Evolutionary conservation across 2,329 filamentous ascomycete species (phyloP).

Genomic region (Periconia macrospinosa): DNA sequence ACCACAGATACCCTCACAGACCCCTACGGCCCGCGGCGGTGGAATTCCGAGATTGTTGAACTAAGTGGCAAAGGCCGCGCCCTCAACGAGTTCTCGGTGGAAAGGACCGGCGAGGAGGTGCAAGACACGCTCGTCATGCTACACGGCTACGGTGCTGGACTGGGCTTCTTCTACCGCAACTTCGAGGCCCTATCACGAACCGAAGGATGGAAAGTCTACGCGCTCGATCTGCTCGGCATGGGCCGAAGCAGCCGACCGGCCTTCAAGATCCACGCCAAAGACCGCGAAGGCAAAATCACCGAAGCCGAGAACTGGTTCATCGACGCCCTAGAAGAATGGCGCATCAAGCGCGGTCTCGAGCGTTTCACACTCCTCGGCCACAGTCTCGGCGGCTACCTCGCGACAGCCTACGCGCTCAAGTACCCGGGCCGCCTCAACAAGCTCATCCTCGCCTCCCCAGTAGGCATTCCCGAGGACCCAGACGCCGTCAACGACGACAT

Average conservation of each 20-base stretch:
- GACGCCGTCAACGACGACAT: constrained; percentile 81
- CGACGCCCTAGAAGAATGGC: constrained; percentile 95
- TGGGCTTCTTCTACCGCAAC: constrained; percentile 99
- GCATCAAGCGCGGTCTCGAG: constrained; percentile 83
- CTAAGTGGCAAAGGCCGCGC: constrained; percentile 83
- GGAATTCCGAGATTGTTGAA: constrained; percentile 82
- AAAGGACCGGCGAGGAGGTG: constrained; percentile 75
- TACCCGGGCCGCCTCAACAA: constrained; percentile 95
- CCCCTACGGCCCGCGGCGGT: constrained; percentile 81
- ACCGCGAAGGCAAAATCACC: constrained; percentile 74
- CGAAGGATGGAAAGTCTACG: constrained; percentile 84
- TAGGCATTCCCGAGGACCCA: constrained; percentile 92
- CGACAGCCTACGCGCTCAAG: constrained; percentile 92
- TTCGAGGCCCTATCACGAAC: constrained; percentile 83
- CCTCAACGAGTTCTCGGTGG: constrained; percentile 90
- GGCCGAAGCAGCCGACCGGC: constrained; percentile 81
- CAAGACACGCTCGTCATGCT: constrained; percentile 93
- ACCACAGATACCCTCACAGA: constrained; percentile 60
- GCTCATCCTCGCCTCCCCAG: constrained; percentile 90
- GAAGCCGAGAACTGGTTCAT: constrained; percentile 97
- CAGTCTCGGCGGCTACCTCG: constrained; percentile 91
- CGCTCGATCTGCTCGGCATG: constrained; percentile 94
- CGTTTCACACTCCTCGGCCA: constrained; percentile 92
- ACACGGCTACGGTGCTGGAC: constrained; percentile 92
- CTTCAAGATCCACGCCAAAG: constrained; percentile 84